phyloP scores from a whole-genome alignment of 108 stramenopile species.

The Schizochytrium sp. region DNA sequence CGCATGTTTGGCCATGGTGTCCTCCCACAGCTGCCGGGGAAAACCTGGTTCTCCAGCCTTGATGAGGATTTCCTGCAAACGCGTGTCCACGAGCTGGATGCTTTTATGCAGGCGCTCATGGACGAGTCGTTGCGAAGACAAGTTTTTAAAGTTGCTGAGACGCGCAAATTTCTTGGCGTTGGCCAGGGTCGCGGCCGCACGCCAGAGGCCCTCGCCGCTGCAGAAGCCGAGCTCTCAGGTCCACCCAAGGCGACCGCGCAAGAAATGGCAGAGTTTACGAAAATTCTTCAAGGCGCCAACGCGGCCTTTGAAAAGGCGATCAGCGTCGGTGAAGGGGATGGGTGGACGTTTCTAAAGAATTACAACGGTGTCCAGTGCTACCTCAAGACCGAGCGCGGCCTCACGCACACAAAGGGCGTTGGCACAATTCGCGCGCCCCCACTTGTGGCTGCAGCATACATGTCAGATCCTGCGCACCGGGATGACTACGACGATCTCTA shows the following conservation, averaged over 20 bases:
- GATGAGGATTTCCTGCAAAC: not conserved
- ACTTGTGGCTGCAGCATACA: not conserved
- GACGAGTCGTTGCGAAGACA: not conserved
- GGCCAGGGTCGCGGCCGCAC: not conserved
- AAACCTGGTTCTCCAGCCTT: not conserved
- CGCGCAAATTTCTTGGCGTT: not conserved
- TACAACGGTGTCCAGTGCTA: slow-evolving; percentile 5
- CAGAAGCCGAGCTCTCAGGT: not conserved
- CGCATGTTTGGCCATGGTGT: slow-evolving; percentile 5
- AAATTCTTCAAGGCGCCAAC: not conserved
- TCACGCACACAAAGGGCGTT: slow-evolving; percentile 13
- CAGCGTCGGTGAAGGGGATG: not conserved
- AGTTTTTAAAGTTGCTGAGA: slow-evolving; percentile 6
- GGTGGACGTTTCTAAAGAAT: not conserved
- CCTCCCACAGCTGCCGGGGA: slow-evolving; percentile 1
- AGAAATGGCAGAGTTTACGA: not conserved
- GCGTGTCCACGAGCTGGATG: not conserved
- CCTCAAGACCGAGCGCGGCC: not conserved
- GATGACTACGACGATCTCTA: not conserved
- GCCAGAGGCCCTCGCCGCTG: not conserved
- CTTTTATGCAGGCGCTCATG: not conserved
- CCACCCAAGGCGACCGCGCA: not conserved
- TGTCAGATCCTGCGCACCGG: not conserved
- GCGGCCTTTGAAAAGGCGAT: not conserved
- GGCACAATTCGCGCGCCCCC: not conserved